phyloP scores from a whole-genome alignment of 805 yeast species.

The Schwanniomyces vanrijiae region DNA sequence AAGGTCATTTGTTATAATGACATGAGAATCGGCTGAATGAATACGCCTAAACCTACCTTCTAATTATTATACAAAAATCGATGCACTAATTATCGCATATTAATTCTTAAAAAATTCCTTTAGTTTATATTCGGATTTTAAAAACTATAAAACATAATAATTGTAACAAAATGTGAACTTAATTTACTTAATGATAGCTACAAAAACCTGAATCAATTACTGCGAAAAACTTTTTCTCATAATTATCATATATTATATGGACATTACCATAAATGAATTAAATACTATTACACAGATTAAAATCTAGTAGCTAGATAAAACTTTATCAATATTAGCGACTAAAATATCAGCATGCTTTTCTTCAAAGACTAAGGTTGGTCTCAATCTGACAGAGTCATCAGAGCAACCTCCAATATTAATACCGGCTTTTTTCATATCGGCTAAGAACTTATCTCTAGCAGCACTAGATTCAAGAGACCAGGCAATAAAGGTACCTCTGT shows the following conservation, averaged over 20 bases:
- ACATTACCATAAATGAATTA: background rate
- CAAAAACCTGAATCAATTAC: background rate
- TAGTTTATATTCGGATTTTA: too few species aligned
- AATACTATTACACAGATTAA: background rate
- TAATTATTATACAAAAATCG: background rate
- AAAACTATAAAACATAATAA: too few species aligned
- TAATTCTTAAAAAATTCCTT: too few species aligned
- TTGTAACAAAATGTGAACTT: too few species aligned
- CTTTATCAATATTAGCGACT: conserved; percentile 41
- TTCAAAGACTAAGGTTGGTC: conserved; percentile 79
- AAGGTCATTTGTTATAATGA: background rate
- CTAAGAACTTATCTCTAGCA: conserved; percentile 61
- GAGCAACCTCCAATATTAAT: conserved; percentile 87
- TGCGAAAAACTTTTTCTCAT: background rate
- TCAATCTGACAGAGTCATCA: conserved; percentile 70
- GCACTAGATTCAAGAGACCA: conserved; percentile 61
- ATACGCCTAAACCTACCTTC: background rate
- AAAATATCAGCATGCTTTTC: conserved; percentile 76
- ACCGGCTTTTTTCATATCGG: conserved; percentile 61
- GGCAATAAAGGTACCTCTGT: conserved; percentile 79
- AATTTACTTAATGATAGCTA: too few species aligned
- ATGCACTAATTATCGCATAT: too few species aligned
- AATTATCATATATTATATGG: background rate
- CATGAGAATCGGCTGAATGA: background rate
- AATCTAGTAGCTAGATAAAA: conserved; percentile 29